Base-by-base conservation (phyloP, 306 rosid species). In the Oemleria cerasiformis region DNA sequence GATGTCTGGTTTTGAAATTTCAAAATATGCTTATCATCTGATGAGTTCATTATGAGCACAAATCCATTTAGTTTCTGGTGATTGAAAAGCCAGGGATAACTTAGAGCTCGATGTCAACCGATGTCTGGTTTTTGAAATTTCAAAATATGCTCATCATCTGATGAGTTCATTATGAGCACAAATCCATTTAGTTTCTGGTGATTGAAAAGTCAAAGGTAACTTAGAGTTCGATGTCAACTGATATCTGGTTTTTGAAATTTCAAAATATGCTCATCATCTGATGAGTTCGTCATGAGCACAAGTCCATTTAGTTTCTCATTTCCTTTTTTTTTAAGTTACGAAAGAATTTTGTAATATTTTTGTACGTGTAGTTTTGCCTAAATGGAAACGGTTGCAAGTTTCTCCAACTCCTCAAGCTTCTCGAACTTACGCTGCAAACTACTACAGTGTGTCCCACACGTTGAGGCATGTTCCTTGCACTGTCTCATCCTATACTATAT, bases 171-270 rank as follows among this genome's bases (percentile, higher is more conserved):
- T 25, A 25, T n/a, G 38, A 23, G 42, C 56, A 50, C 19, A 5
- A 44, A 42, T 67, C 45, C 45, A 7, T 69, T 5, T 14, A 15
- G 54, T 63, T 17, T n/a, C 63, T 58, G 9, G 10, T 56, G 19
- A 13, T 6, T 7, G 19, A 13, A 6, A 54, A 58, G n/a, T n/a
- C n/a, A n/a, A n/a, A n/a, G n/a, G n/a, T n/a, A n/a, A n/a, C n/a
- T n/a, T n/a, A n/a, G n/a, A n/a, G n/a, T n/a, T n/a, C n/a, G 72
- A 87, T 60, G 77, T 90, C 68, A 92, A 92, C 81, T 81, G 67
- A 82, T 39, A 9, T 36, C 23, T 7, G 19, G 1, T 41, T 12
- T n/a, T 61, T 30, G 17, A 30, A 58, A 58, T 7, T 12, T 69
- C 21, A 3, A 47, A 57, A 19, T 43, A 73, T 21, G 84, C 88